Percentiles rank a stretch among this genome's conserved stretches.
Conservation (phyloP, 176 grass and related monocot genomes). For the Oryza brachyantha region DNA sequence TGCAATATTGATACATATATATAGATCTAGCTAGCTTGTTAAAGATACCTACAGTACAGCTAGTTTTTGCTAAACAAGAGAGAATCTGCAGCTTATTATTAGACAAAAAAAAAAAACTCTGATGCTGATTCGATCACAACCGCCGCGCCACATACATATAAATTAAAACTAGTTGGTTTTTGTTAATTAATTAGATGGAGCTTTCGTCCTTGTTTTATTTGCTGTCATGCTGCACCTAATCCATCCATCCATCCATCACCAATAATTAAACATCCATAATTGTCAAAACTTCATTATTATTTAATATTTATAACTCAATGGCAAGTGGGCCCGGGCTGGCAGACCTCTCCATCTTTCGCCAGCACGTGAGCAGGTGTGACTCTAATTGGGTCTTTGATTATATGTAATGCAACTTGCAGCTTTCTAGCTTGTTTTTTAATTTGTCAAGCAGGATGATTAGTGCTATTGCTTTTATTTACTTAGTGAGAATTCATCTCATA, state of each 20-base stretch:
- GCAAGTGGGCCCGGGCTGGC: background rate
- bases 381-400: constrained; percentile 1
- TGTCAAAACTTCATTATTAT: background rate
- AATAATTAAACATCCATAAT: background rate
- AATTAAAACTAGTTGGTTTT: background rate
- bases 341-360: background rate
- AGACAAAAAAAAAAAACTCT: background rate
- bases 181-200: background rate
- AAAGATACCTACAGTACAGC: background rate
- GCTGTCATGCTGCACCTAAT: background rate
- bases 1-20: background rate
- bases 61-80: background rate
- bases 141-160: constrained; percentile 17
- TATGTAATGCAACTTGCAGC: constrained; percentile 23
- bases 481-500: background rate
- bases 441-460: background rate
- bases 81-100: background rate
- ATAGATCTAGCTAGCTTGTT: background rate
- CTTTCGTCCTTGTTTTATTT: background rate
- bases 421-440: background rate
- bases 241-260: background rate
- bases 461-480: background rate
- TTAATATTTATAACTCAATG: too few relatives aligned
- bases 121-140: background rate
- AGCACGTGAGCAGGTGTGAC: background rate